A percentile compares a stretch with the other conserved stretches of the same genome.
Conservation (phyloP, 306 rosid species). For the Dryas alaskensis region DNA sequence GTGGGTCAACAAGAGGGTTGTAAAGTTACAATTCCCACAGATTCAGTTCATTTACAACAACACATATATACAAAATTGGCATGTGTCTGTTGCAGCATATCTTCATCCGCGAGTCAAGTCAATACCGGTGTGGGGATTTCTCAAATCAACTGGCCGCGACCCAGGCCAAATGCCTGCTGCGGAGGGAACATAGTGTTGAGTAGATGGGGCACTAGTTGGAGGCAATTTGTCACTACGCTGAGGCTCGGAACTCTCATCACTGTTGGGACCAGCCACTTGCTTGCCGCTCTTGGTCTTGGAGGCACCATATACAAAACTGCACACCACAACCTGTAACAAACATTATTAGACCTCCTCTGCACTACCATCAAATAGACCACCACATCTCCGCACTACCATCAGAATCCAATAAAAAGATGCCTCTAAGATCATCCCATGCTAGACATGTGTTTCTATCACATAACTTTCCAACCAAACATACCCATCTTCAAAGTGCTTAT, state of each 20-base stretch:
- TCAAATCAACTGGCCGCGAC: constrained; percentile 47
- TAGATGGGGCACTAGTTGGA: constrained; percentile 42
- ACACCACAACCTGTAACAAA: constrained; percentile 71
- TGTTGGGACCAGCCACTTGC: constrained; percentile 39
- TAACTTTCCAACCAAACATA: background rate
- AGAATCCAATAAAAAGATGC: background rate
- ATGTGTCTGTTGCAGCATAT: constrained; percentile 48
- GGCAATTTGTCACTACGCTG: constrained; percentile 51
- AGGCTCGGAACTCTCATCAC: constrained; percentile 43
- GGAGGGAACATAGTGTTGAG: constrained; percentile 57
- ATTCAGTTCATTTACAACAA: constrained; percentile 59
- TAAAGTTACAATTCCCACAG: constrained; percentile 45
- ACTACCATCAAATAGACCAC: background rate
- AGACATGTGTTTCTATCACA: background rate
- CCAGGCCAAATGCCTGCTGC: constrained; percentile 61
- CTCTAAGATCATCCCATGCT: background rate
- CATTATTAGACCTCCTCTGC: constrained; percentile 9
- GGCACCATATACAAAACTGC: constrained; percentile 78
- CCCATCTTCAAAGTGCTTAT: constrained; percentile 4
- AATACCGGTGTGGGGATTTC: constrained; percentile 70
- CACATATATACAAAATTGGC: constrained; percentile 64
- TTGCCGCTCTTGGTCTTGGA: constrained; percentile 52
- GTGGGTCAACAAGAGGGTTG: constrained; percentile 35
- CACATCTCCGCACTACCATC: background rate
- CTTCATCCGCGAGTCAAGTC: constrained; percentile 87